Base-by-base conservation (phyloP, 2,329 filamentous ascomycete genomes). In the Rutstroemia sp. region DNA sequence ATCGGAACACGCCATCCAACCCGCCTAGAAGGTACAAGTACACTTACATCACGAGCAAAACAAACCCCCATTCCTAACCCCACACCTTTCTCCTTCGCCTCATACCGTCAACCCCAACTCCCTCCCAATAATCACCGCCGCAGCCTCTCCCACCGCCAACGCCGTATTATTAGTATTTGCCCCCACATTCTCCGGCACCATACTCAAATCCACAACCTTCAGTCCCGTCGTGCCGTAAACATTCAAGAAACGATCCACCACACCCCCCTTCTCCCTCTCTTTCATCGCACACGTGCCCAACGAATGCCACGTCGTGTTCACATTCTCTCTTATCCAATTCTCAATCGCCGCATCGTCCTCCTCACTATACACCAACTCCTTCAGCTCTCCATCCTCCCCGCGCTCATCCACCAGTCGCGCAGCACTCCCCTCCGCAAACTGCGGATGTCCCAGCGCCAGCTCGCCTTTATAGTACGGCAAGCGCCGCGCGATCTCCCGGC, bases 401-500 rank as follows among this genome's bases (percentile, higher is more conserved):
- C 52, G 58, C 1, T 10, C 53, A 0, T 62, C 59, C 4, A 7
- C 16, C 3, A 69, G 62, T 0, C 70, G 70, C 0, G 76, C 77
- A 12, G 71, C 66, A 0, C 74, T 77, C 0, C 64, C 69, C 0
- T 69, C 58, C 0, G 73, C 64, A 62, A 80, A 81, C 12, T 67
- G 64, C 1, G 78, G 78, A 54, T 78, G 75, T 0, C 72, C 67
- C 5, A 66, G 59, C 4, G 71, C 66, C 2, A 76, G 39, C 62
- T 79, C 74, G 64, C 80, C 73, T 56, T 73, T 63, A 69, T 78
- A 84, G 57, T 75, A 72, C 2, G 74, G 68, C 64, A 80, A 78
- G 14, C 81, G 78, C 2, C 83, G 77, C 21, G 75, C 71, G 53
- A 86, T 77, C 67, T 85, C 82, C 2, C 85, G 80, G n/a, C 76